phyloP scores from a whole-genome alignment of 768 basidiomycete species.

The Mrakia blollopis region DNA sequence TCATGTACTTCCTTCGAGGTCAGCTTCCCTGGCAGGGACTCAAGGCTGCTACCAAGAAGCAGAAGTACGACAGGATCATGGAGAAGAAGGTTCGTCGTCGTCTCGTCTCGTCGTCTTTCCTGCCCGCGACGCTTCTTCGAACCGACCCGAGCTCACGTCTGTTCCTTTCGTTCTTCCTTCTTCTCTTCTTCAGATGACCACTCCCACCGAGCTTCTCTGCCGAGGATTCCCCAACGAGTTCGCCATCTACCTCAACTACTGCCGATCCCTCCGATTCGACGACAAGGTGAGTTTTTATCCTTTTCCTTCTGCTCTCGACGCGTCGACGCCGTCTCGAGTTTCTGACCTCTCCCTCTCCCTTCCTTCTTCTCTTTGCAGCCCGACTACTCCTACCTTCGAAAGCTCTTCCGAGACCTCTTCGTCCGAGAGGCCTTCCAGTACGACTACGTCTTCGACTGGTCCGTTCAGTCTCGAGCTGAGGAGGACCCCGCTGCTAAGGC shows the following conservation, averaged over 20 bases:
- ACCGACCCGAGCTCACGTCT: not conserved
- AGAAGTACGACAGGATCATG: conserved; percentile 99
- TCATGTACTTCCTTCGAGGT: conserved; percentile 99
- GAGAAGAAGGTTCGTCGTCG: conserved; percentile 87
- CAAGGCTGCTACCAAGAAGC: conserved; percentile 99
- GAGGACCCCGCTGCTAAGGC: conserved; percentile 7
- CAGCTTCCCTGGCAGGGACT: conserved; percentile 98
- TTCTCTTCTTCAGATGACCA: conserved; percentile 24
- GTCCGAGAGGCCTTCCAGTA: conserved; percentile 91
- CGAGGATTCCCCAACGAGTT: conserved; percentile 99
- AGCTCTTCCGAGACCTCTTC: conserved; percentile 93
- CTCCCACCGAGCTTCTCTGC: conserved; percentile 78
- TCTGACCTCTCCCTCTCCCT: not conserved
- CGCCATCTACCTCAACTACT: conserved; percentile 98
- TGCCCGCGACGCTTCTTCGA: too few species aligned
- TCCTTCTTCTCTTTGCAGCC: conserved; percentile 48
- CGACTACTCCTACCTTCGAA: conserved; percentile 98
- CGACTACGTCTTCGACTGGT: conserved; percentile 99
- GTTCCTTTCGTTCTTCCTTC: not conserved
- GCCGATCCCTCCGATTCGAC: conserved; percentile 96
- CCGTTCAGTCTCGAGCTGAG: conserved; percentile 36
- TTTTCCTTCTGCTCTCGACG: not conserved
- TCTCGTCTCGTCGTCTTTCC: not conserved
- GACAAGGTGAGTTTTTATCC: conserved; percentile 58
- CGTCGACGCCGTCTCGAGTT: not conserved